Conservation (phyloP, 768 basidiomycete genomes). For the Tulasnella sp. region DNA sequence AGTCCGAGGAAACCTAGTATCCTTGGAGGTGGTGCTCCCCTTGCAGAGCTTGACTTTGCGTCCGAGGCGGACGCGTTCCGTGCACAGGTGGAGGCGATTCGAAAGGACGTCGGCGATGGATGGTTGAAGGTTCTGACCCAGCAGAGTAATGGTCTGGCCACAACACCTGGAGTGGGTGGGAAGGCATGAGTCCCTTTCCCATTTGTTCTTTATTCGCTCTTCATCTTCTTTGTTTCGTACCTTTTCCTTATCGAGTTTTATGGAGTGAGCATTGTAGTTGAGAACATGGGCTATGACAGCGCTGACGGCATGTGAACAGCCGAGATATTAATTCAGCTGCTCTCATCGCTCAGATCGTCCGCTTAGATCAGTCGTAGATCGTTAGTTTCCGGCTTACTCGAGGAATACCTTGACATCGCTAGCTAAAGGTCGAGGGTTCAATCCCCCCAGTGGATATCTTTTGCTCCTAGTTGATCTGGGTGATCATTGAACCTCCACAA, state of each 20-base stretch:
- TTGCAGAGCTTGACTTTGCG: conserved; percentile 28
- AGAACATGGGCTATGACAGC: too few species aligned
- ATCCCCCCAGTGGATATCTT: conserved; percentile 9
- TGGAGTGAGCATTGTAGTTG: too few species aligned
- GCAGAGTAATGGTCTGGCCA: conserved; percentile 26
- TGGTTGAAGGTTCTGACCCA: conserved; percentile 81
- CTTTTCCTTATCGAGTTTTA: too few species aligned
- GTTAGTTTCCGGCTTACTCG: conserved; percentile 3
- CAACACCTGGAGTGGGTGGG: neutral
- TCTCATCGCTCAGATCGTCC: conserved; percentile 1
- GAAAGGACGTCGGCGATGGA: conserved; percentile 79
- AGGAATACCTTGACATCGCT: too few species aligned
- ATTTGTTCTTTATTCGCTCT: too few species aligned
- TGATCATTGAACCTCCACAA: too few species aligned
- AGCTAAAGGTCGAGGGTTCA: conserved; percentile 12
- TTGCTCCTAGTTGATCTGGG: neutral
- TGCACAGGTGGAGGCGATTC: conserved; percentile 65
- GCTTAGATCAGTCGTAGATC: conserved; percentile 12
- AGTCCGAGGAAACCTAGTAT: conserved; percentile 5
- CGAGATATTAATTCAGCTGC: too few species aligned
- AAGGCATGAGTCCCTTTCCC: neutral
- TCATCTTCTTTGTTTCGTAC: too few species aligned
- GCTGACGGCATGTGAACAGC: too few species aligned
- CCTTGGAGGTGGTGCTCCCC: conserved; percentile 23
- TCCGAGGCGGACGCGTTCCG: conserved; percentile 59